Evolutionary conservation across 768 basidiomycete species (phyloP), one percentile per base, ranked within the genome.

Genomic region (Mycena rosella): DNA sequence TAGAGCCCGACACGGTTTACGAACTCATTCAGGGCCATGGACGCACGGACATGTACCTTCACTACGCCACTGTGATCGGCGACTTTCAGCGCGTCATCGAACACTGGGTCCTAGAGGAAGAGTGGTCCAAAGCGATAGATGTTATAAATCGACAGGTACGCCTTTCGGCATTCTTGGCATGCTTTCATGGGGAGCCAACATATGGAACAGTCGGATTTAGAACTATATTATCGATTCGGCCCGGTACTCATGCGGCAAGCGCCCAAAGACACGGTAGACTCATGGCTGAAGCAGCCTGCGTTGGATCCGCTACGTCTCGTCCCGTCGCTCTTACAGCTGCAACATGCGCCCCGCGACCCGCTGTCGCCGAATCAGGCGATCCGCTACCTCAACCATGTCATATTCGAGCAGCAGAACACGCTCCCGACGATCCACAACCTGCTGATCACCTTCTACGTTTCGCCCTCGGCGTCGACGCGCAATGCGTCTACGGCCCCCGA

Each of bases 21-120:
- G 96, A 98, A 68, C 87, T 99, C 30, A 96, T 98, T 61, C 91
- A 94, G 78, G 90, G 92, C 7, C 97, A 99, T 77, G 98, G 98
- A 2, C 86, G 96, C 45, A 94, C 90, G 11, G 96, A 98, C 75
- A 90, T 98, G 82, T 94, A 96, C 67, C 85, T 99, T 13, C 92
- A 94, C 79, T 99, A 89, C 76, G 97, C 98, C 7, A 88, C 87
- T 3, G 82, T 89, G 20, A 86, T 96, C 47, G 92, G 92, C 18
- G 96, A 99, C 78, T 86, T 85, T 73, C 89, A 88, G 64, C 89
- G 94, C 14, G 95, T 99, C 14, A 87, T 96, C 13, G 94, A 95
- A 71, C 91, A 99, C 75, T 97, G 94, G 92, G 84, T 99, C 44
- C 83, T 94, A 61, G 94, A 98, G 77, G 96, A 97, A 77, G 87